Base-by-base conservation (phyloP, 805 yeast species). In the Citeromyces nyonsensis region DNA sequence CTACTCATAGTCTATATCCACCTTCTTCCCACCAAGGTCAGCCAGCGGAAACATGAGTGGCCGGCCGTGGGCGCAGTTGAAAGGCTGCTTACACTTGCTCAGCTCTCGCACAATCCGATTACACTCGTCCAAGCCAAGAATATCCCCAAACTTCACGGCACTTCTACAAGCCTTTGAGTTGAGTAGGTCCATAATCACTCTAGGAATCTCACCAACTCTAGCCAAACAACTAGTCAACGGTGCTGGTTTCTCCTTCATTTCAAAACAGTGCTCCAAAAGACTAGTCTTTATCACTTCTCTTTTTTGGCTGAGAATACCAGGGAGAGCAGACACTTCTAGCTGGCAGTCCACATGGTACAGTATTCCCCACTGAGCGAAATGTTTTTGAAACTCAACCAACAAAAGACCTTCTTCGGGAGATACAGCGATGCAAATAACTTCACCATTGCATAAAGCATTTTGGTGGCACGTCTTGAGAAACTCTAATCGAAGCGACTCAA, bases 21-120 rank as follows among this genome's bases (percentile, higher is more conserved):
- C n/a, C n/a, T n/a, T n/a, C n/a, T n/a, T n/a, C n/a, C n/a, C n/a
- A n/a, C n/a, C n/a, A n/a, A n/a, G n/a, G n/a, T n/a, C n/a, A 26
- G 28, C 14, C 6, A 71, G 37, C 0, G 86, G 85, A 2, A 71
- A 63, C 9, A 77, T 47, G 0, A 84, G 67, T 0, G 94, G 93
- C 35, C 94, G 52, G 0, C 94, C 94, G 48, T 83, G 94, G 0
- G 94, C 94, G 57, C 94, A 84, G 35, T 66, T 73, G 40, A 80
- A 77, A 0, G 94, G 93, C 12, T 61, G 49, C 10, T 52, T 42
- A 43, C 94, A 81, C 3, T 33, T 14, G 0, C 57, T 40, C 20
- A 83, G 54, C 2, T 51, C 38, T 1, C 31, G 24, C 0, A 82
- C 41, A 14, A 81, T 42, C 1, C 45, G 28, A 5, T 40, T 37